Conservation (phyloP, 192 early-diverging fungal genomes). For the Umbelopsis vinacea region DNA sequence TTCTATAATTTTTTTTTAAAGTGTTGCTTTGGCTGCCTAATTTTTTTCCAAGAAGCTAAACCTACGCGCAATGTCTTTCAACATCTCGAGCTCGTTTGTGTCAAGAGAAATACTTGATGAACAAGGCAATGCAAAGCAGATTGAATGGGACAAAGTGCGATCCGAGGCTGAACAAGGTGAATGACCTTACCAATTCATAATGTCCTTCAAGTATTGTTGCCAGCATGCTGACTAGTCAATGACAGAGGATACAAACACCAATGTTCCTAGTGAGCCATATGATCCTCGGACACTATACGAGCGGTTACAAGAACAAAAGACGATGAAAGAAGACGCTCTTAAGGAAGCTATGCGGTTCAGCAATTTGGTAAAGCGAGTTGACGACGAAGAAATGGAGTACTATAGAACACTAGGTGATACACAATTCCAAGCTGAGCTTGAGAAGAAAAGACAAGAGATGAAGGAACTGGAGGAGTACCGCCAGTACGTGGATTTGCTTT, state of each 20-base stretch:
- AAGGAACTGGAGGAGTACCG: slow-evolving; percentile 54
- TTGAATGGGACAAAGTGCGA: slow-evolving; percentile 26
- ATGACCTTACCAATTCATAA: not conserved
- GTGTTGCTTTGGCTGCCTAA: not conserved
- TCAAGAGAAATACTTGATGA: slow-evolving; percentile 32
- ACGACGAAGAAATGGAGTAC: slow-evolving; percentile 72
- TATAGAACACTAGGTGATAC: slow-evolving; percentile 60
- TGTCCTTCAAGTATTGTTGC: no score
- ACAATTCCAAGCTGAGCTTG: slow-evolving; percentile 48
- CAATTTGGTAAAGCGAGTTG: slow-evolving; percentile 68
- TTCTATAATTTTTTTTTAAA: no score
- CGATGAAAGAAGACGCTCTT: slow-evolving; percentile 64
- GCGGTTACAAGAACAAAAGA: slow-evolving; percentile 72
- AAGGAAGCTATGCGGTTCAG: slow-evolving; percentile 62
- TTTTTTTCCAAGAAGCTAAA: not conserved
- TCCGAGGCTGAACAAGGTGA: not conserved
- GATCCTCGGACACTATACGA: slow-evolving; percentile 79
- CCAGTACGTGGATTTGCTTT: slow-evolving; percentile 40
- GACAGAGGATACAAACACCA: slow-evolving; percentile 10
- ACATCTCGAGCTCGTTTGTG: slow-evolving; percentile 38
- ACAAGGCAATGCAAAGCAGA: slow-evolving; percentile 16
- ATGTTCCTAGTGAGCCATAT: slow-evolving; percentile 41
- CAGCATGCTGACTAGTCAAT: not conserved
- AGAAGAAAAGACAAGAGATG: slow-evolving; percentile 46
- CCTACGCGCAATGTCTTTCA: slow-evolving; percentile 24